phyloP scores from a whole-genome alignment of 345 rosid species.

The Kernera saxatilis region DNA sequence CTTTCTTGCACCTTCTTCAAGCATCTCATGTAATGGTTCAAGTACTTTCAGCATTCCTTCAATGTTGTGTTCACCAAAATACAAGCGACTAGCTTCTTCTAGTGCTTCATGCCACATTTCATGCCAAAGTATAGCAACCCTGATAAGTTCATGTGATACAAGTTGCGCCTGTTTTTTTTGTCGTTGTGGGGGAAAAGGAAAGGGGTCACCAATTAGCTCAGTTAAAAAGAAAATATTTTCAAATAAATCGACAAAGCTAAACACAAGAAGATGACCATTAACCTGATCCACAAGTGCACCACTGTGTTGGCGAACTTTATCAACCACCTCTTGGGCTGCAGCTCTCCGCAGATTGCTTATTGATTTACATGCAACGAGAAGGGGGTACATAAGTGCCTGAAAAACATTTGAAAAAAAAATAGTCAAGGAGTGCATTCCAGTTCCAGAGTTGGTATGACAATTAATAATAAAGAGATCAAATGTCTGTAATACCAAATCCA shows the following conservation, averaged over 20 bases:
- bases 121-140: constrained; percentile 99
- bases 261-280: constrained; percentile 7
- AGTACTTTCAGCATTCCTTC: constrained; percentile 94
- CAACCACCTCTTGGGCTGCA: constrained; percentile 97
- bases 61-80: constrained; percentile 93
- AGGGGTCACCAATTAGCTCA: constrained; percentile 13
- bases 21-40: constrained; percentile 91
- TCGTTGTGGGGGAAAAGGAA: neutral
- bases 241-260: neutral
- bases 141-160: constrained; percentile 84
- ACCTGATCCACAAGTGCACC: constrained; percentile 96
- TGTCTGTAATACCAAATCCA: neutral
- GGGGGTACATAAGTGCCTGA: constrained; percentile 99
- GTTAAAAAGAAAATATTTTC: neutral
- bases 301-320: constrained; percentile 94
- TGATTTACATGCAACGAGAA: constrained; percentile 98
- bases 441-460: neutral
- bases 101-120: constrained; percentile 96
- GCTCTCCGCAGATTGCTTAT: constrained; percentile 89
- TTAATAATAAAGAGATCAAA: neutral
- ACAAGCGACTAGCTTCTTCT: constrained; percentile 99
- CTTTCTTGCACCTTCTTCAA: constrained; percentile 78
- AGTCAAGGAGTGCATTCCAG: constrained; percentile 6
- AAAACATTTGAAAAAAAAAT: neutral
- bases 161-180: constrained; percentile 70